A percentile compares a stretch with the other conserved stretches of the same genome.
phyloP scores from a whole-genome alignment of 2,329 filamentous ascomycete genomes.

The Aspergillaceae sp. region DNA sequence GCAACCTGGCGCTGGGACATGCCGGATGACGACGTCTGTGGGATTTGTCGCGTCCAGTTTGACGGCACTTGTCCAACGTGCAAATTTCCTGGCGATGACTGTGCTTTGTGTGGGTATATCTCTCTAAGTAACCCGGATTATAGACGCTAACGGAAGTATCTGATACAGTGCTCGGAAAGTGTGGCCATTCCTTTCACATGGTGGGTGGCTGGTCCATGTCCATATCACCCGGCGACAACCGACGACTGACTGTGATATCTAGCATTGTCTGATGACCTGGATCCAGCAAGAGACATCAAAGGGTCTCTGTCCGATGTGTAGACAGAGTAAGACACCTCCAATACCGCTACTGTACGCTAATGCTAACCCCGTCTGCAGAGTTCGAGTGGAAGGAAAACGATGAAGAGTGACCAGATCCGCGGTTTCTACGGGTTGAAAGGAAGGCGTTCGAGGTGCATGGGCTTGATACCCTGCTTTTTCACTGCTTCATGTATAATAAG shows the following conservation, averaged over 20 bases:
- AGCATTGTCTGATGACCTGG: slow-evolving; percentile 87
- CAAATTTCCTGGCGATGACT: slow-evolving; percentile 96
- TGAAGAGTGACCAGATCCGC: slow-evolving; percentile 14
- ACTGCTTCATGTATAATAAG: background rate
- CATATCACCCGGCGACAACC: slow-evolving; percentile 3
- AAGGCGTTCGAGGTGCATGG: no score
- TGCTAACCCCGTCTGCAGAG: slow-evolving; percentile 29
- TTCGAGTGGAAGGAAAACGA: slow-evolving; percentile 46
- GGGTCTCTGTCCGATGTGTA: slow-evolving; percentile 95
- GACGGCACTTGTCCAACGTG: slow-evolving; percentile 96
- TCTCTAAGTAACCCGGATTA: background rate
- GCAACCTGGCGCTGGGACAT: slow-evolving; percentile 98
- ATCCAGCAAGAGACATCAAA: slow-evolving; percentile 89
- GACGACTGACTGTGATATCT: slow-evolving; percentile 4
- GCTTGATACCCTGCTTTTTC: slow-evolving; percentile 10
- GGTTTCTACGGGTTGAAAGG: background rate
- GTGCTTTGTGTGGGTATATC: slow-evolving; percentile 64
- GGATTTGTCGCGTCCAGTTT: slow-evolving; percentile 96
- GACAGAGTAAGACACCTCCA: slow-evolving; percentile 59
- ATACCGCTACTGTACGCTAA: background rate
- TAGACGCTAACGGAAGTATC: background rate
- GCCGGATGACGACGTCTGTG: slow-evolving; percentile 93
- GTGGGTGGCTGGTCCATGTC: slow-evolving; percentile 39
- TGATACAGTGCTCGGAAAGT: slow-evolving; percentile 76
- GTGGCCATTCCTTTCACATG: slow-evolving; percentile 97